These are phyloP conservation scores for Calocera viscosa DNA, from an alignment of 768 basidiomycete genomes.

Conservation along the genomic window DNA sequence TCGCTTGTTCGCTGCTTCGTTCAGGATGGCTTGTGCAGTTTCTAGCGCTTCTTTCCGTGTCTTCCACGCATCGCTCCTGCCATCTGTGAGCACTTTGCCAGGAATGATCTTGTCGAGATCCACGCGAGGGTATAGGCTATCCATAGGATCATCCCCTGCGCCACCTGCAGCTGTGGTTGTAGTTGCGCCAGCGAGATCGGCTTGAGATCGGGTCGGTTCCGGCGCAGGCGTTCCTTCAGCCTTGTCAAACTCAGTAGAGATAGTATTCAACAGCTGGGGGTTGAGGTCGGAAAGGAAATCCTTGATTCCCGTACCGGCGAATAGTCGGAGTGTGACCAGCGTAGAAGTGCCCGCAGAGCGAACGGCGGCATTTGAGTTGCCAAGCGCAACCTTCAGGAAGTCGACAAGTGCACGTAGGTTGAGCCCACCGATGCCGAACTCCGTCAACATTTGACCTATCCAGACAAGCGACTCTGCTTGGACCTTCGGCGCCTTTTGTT, in stretches of 20 bases:
- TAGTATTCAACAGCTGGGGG: constrained; percentile 81
- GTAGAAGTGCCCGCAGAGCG: constrained; percentile 88
- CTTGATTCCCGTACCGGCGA: constrained; percentile 86
- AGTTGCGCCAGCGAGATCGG: constrained; percentile 50
- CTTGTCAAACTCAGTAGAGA: constrained; percentile 85
- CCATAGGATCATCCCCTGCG: constrained; percentile 52
- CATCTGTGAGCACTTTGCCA: constrained; percentile 64
- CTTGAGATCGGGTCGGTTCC: constrained; percentile 64
- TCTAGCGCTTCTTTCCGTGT: constrained; percentile 91
- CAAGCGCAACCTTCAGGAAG: constrained; percentile 72
- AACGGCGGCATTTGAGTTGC: constrained; percentile 89
- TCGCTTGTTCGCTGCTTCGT: constrained; percentile 85
- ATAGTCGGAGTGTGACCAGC: constrained; percentile 79
- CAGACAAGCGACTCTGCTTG: constrained; percentile 81
- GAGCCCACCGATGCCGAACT: constrained; percentile 85
- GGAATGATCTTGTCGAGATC: constrained; percentile 80
- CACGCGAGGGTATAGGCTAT: constrained; percentile 89
- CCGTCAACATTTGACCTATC: constrained; percentile 72
- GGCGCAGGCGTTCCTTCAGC: constrained; percentile 66
- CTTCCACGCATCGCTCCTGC: constrained; percentile 94
- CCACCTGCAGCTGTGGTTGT: constrained; percentile 15
- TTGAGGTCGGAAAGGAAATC: constrained; percentile 90
- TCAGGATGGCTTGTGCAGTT: constrained; percentile 63
- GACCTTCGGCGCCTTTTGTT: constrained; percentile 96
- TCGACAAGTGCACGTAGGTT: constrained; percentile 76